Conservation (phyloP, 2,329 filamentous ascomycete genomes). For the Penicillium sclerotigenum region DNA sequence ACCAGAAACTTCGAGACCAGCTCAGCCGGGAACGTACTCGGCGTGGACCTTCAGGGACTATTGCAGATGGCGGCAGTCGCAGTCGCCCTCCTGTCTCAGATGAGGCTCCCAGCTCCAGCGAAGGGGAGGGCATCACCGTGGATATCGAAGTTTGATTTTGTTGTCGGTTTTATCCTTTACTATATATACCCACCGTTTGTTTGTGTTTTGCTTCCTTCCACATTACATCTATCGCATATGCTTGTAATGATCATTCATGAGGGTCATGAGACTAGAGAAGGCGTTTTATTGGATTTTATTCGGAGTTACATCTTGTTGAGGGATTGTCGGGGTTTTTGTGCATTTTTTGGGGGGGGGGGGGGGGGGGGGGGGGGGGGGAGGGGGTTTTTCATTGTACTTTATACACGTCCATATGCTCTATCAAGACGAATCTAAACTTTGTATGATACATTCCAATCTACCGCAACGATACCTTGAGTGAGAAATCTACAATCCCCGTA, state of each 20-base stretch:
- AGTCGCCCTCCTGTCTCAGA: constrained; percentile 21
- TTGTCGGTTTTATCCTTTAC: neutral
- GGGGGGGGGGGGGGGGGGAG: no score
- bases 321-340: neutral
- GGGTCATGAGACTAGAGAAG: constrained; percentile 12
- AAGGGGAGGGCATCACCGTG: constrained; percentile 38
- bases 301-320: neutral
- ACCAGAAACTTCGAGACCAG: constrained; percentile 64
- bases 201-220: constrained; percentile 6
- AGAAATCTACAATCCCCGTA: constrained; percentile 90
- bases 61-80: constrained; percentile 21
- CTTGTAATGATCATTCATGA: constrained; percentile 20
- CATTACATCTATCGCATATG: constrained; percentile 7
- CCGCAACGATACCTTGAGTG: constrained; percentile 70
- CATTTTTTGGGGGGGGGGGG: no score
- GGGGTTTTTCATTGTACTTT: constrained; percentile 19
- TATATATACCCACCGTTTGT: constrained; percentile 16
- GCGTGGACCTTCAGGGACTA: constrained; percentile 28
- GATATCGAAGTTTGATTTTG: constrained; percentile 37
- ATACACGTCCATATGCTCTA: constrained; percentile 15
- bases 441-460: constrained; percentile 20
- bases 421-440: neutral
- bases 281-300: constrained; percentile 13
- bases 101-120: constrained; percentile 37
- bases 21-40: constrained; percentile 57